Evolutionary conservation across 805 yeast genomes (phyloP).

Genomic region (Candida adriatica): DNA sequence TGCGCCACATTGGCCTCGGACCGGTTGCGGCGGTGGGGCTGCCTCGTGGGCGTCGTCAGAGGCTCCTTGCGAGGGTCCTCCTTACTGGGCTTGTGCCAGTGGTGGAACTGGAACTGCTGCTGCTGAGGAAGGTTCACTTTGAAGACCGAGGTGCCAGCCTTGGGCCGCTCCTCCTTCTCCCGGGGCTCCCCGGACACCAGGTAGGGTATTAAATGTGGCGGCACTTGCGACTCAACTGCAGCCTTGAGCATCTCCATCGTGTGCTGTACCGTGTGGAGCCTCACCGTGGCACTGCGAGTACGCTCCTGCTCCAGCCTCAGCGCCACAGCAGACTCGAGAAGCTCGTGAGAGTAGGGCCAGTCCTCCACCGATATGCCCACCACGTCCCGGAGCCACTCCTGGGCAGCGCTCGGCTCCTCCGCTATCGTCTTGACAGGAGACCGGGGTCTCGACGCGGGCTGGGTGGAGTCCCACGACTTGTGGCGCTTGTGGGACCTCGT

Average conservation of each 20-base stretch:
- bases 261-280: conserved; percentile 25
- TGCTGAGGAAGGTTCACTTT: conserved; percentile 23
- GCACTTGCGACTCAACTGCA: conserved; percentile 30
- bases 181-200: conserved; percentile 20
- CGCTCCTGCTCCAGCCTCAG: conserved; percentile 34
- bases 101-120: conserved; percentile 25
- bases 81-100: conserved; percentile 24
- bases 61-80: conserved; percentile 6
- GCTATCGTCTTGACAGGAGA: conserved; percentile 2
- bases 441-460: conserved; percentile 2
- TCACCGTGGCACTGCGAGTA: conserved; percentile 31
- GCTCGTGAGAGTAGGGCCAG: conserved; percentile 34
- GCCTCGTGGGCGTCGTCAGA: conserved; percentile 8
- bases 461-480: conserved; percentile 10
- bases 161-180: background rate
- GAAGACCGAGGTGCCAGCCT: conserved; percentile 20
- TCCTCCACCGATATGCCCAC: conserved; percentile 10
- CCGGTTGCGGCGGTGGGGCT: conserved; percentile 23
- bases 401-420: background rate
- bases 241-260: conserved; percentile 31
- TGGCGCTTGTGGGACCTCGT: conserved; percentile 13
- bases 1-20: conserved; percentile 24
- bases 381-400: conserved; percentile 5
- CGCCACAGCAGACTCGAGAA: conserved; percentile 28
- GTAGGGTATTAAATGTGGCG: conserved; percentile 31